Percentiles rank a stretch among this genome's conserved stretches.
These are phyloP conservation scores for Yarrowia bubula DNA, from an alignment of 805 yeast species.

Conservation along the genomic window DNA sequence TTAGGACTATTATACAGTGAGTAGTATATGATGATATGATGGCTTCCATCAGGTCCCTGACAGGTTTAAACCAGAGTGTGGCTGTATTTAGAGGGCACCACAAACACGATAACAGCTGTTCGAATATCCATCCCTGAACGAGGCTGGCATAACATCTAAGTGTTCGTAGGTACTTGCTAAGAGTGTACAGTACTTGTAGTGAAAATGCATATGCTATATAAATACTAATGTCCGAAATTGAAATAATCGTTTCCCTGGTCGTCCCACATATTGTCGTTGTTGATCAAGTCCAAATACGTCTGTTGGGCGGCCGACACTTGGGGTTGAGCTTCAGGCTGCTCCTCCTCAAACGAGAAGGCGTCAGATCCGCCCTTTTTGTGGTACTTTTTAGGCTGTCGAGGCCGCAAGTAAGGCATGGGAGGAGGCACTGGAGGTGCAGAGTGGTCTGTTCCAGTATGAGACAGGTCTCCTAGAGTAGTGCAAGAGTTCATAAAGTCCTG, in stretches of 20 bases:
- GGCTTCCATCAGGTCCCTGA: too few relatives aligned
- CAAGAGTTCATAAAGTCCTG: conserved; percentile 16
- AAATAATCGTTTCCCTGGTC: conserved; percentile 19
- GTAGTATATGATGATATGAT: not conserved
- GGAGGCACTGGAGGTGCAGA: not conserved
- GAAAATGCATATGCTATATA: conserved; percentile 23
- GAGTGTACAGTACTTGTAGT: too few relatives aligned
- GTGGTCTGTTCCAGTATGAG: not conserved
- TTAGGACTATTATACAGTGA: not conserved
- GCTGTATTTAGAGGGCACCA: not conserved
- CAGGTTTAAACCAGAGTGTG: too few relatives aligned
- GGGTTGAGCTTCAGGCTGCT: not conserved
- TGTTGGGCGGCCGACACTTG: conserved; percentile 12
- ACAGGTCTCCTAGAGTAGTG: conserved; percentile 16
- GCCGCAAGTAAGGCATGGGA: not conserved
- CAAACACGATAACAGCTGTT: too few relatives aligned
- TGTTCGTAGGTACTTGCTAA: too few relatives aligned
- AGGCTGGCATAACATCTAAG: too few relatives aligned
- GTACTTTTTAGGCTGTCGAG: not conserved
- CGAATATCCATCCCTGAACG: too few relatives aligned
- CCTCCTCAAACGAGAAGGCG: conserved; percentile 12
- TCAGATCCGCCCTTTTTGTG: conserved; percentile 17
- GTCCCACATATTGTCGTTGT: conserved; percentile 12
- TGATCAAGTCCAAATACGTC: conserved; percentile 8
- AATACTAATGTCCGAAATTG: not conserved